Base-by-base conservation (phyloP, 352 stramenopile species). In the Pythium plurisporium region DNA sequence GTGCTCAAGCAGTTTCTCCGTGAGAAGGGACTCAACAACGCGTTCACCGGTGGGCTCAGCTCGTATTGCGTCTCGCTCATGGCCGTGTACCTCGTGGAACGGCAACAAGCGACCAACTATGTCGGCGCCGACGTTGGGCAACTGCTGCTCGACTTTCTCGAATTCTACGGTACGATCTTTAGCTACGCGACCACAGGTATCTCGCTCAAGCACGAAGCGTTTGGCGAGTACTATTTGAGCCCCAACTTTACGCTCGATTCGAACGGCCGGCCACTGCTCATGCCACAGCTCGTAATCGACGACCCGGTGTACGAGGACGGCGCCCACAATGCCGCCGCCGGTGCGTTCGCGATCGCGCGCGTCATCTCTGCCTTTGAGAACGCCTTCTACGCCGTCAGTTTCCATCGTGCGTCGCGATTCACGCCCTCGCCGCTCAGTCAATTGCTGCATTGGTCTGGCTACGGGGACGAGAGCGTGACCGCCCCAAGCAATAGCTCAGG, bases 161-260 rank as follows among this genome's bases (percentile, higher is more conserved):
- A 95, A 64, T 94, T 93, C 58, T 96, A 94, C 68, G 86, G 88
- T 43, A 89, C 85, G 33, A 74, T 77, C 46, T 96, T 96, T 55
- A 73, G 81, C 63, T 90, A 90, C 63, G 74, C 62, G 31, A 79
- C 67, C 17, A 92, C 82, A 14, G 86, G 88, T 33, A 79, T 96
- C 36, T 95, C 83, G 29, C 75, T 94, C 40, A 86, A 88, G 34
- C 70, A 71, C 5, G 77, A 91, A 54, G 79, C 77, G 3, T 94
- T 90, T 67, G 81, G 82, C 38, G 81, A 84, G 58, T 94, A 94
- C 48, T 82, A 84, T 6, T 65, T 92, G 30, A 52, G 20, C 19
- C 42, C 31, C 36, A 42, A 42, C 7, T 42, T 45, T 41, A 49
- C 51, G n/a, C 15, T 70, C 12, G 54, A 51, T 20, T 29, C 57